A percentile compares a stretch with the other conserved stretches of the same genome.
Evolutionary conservation across 2,329 filamentous ascomycete species (phyloP).

Genomic region (Ophiostoma pallidulum): DNA sequence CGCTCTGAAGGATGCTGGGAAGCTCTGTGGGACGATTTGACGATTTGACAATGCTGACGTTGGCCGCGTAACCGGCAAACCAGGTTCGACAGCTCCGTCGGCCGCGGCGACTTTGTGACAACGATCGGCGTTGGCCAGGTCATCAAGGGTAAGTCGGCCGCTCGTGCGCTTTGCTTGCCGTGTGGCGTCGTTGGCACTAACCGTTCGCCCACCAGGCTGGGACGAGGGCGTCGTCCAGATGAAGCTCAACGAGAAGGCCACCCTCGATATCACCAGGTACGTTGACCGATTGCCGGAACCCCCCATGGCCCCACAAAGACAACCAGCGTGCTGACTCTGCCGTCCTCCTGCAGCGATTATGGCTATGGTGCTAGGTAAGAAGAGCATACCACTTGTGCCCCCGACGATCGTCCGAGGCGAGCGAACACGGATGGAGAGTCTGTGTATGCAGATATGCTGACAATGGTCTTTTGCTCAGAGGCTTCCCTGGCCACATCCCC

Average conservation of each 20-base stretch:
- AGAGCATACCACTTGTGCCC: no score
- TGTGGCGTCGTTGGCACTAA: background rate
- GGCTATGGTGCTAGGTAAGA: conserved; percentile 54
- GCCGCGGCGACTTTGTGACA: conserved; percentile 65
- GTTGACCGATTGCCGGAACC: conserved; percentile 20
- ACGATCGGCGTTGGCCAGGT: conserved; percentile 74
- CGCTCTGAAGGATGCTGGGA: no score
- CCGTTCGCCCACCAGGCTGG: conserved; percentile 53
- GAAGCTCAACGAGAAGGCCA: conserved; percentile 84
- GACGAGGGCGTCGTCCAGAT: conserved; percentile 78
- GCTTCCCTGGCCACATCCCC: conserved; percentile 72
- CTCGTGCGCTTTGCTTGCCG: background rate
- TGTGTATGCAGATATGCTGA: no score
- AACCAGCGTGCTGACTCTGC: background rate
- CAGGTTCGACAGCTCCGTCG: conserved; percentile 84
- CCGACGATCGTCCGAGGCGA: no score
- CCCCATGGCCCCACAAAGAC: background rate
- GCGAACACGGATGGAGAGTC: no score
- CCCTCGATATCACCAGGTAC: conserved; percentile 70
- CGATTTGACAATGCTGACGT: conserved; percentile 12
- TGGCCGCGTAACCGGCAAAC: conserved; percentile 9
- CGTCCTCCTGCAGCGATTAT: conserved; percentile 41
- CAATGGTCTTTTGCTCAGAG: conserved; percentile 37
- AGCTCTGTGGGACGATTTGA: no score
- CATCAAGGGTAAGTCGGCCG: conserved; percentile 61